phyloP scores from a whole-genome alignment of 805 yeast species.

The Kodamaea restingae region DNA sequence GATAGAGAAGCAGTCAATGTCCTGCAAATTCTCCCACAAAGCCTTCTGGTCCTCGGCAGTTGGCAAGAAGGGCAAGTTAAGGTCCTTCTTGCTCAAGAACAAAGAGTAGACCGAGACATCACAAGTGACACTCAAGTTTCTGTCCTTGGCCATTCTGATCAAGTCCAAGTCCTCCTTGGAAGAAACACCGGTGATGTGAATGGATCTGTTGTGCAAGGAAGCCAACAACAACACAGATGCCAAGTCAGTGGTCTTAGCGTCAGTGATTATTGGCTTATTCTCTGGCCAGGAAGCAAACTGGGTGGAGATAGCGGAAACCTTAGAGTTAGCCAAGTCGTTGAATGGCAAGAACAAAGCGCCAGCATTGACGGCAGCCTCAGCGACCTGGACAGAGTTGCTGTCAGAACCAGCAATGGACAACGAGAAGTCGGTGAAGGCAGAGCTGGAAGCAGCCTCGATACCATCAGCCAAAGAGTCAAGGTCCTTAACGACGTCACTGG shows the following conservation, averaged over 20 bases:
- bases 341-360: slow-evolving; percentile 82
- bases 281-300: slow-evolving; percentile 84
- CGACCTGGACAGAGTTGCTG: slow-evolving; percentile 56
- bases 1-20: slow-evolving; percentile 82
- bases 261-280: slow-evolving; percentile 80
- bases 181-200: slow-evolving; percentile 86
- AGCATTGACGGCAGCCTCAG: slow-evolving; percentile 59
- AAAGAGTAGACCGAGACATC: slow-evolving; percentile 81
- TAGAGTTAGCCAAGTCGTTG: slow-evolving; percentile 61
- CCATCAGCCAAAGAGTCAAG: slow-evolving; percentile 63
- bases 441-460: slow-evolving; percentile 48
- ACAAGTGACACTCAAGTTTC: slow-evolving; percentile 79
- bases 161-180: slow-evolving; percentile 77
- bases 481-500: slow-evolving; percentile 63
- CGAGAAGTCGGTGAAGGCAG: slow-evolving; percentile 77
- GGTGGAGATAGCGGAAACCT: slow-evolving; percentile 73
- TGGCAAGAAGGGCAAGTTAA: slow-evolving; percentile 71
- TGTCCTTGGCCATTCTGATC: slow-evolving; percentile 79
- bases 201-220: slow-evolving; percentile 75
- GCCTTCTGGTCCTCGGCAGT: slow-evolving; percentile 74
- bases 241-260: slow-evolving; percentile 85
- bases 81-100: slow-evolving; percentile 69
- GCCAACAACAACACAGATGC: slow-evolving; percentile 92
- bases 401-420: slow-evolving; percentile 81
- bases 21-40: slow-evolving; percentile 70